Evolutionary conservation across 2,329 filamentous ascomycete genomes (phyloP).

Genomic region (Fusarium euwallaceae): DNA sequence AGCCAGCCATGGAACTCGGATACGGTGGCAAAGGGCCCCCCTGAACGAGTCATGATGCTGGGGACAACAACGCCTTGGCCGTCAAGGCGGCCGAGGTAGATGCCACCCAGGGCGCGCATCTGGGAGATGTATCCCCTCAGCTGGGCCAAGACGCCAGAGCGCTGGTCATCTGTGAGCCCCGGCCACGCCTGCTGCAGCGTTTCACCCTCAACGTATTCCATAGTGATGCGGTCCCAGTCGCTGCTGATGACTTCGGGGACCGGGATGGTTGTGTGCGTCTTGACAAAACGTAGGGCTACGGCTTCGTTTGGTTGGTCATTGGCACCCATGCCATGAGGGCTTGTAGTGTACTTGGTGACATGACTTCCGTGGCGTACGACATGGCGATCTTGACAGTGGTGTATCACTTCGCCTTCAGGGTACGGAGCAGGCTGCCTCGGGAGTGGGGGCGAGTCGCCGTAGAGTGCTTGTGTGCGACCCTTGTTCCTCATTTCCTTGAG

Average conservation of each 20-base stretch:
- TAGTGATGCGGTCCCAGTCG: constrained; percentile 46
- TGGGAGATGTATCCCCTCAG: constrained; percentile 42
- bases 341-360: constrained; percentile 40
- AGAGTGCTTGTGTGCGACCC: neutral
- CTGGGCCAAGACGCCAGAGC: constrained; percentile 30
- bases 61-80: constrained; percentile 41
- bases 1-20: constrained; percentile 43
- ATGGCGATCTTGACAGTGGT: constrained; percentile 8
- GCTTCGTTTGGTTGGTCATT: constrained; percentile 39
- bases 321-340: constrained; percentile 30
- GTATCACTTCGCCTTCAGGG: constrained; percentile 38
- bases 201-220: constrained; percentile 46
- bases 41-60: constrained; percentile 39
- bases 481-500: neutral
- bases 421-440: constrained; percentile 32
- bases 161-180: constrained; percentile 23
- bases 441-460: constrained; percentile 32
- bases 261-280: constrained; percentile 42
- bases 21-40: constrained; percentile 38
- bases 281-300: constrained; percentile 31
- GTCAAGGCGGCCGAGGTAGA: constrained; percentile 39
- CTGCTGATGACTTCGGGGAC: constrained; percentile 45
- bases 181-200: constrained; percentile 44
- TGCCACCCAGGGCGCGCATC: constrained; percentile 35
- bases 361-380: constrained; percentile 34